Base-by-base conservation (phyloP, 1,284 basidiomycete species). In the Agaricales sp. region DNA sequence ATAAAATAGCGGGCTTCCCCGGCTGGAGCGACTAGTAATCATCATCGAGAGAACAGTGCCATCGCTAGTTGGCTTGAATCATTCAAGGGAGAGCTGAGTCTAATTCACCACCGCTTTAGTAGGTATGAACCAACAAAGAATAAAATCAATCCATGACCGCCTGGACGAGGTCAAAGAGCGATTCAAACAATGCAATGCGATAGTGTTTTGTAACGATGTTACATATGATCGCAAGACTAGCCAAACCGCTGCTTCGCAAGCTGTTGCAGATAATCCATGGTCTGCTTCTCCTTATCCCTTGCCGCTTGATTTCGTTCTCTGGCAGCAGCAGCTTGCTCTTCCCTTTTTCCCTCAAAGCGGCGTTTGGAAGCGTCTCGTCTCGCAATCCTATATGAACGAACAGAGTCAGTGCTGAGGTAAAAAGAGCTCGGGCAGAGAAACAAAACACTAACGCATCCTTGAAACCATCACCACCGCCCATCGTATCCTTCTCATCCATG, bases 221-320 rank as follows among this genome's bases (percentile, higher is more conserved):
- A 30, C 26, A 14, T 6, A 26, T 41, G n/a, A n/a, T n/a, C n/a
- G n/a, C n/a, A n/a, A n/a, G n/a, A n/a, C 65, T 61, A 84, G 46
- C 83, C 86, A 56, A 84, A 88, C 52, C 82, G 69, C 55, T 82
- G 73, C 61, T 83, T 85, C 20, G 86, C 87, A 62, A 88, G 68
- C 57, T 82, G 76, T 63, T 84, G 81, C 61, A 90, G 86, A 84
- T 87, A 87, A 50, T 85, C 84, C 84, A 88, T 88, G 0, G 84
- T 89, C 14, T 78, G 80, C 63, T 78, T 80, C 57, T 88, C 87
- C 57, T 82, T 87, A 57, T 86, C 81, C 54, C 74, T 77, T 46
- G 78, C 67, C 1, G 71, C 74, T 30, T 61, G 69, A 0, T 69
- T 70, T 46, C 80, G 73, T 57, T 87, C 85, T 24, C 74, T 70